Base-by-base conservation (phyloP, 108 stramenopile genomes). In the Chaetoceros muelleri region DNA sequence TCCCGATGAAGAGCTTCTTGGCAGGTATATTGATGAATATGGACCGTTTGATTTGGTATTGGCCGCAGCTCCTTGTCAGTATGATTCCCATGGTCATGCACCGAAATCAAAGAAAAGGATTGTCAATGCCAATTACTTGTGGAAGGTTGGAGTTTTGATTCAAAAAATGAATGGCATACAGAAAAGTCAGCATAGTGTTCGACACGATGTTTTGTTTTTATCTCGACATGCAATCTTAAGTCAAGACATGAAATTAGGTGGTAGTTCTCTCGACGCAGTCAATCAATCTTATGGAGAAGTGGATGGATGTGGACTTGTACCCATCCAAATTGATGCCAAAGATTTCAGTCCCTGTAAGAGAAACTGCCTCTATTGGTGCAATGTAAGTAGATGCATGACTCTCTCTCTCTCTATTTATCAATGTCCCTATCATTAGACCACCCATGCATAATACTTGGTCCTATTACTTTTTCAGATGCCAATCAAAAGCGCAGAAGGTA, bases 141-240 rank as follows among this genome's bases (percentile, higher is more conserved):
- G 7, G 27, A 67, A 67, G 27, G 66, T 62, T 22, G 66, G 66
- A 2, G n/a, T 25, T 22, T 46, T 67, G 0, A 67, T 67, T 52
- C 13, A 54, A 31, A 55, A 48, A 31, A 24, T 67, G 19, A 58
- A 67, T 25, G 27, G 10, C 5, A 16, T 67, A 27, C 66, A 67
- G 34, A 21, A 22, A 25, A 49, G 5, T 13, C 13, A 18, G 2
- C 49, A 45, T 31, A 59, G 60, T 16, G 25, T 57, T 31, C 21
- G 30, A 18, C 46, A 67, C 22, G 30, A n/a, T 10, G 57, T 67
- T 28, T 16, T 67, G 2, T 67, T 67, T 44, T 46, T 67, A 17
- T 67, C 66, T 0, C 60, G 61, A 28, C 61, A 67, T 67, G 66
- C 61, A 18, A 47, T 67, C 8, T 67, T 67, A n/a, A 52, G 61